Base-by-base conservation (phyloP, 306 rosid species). In the Lathyrus tuberosus region DNA sequence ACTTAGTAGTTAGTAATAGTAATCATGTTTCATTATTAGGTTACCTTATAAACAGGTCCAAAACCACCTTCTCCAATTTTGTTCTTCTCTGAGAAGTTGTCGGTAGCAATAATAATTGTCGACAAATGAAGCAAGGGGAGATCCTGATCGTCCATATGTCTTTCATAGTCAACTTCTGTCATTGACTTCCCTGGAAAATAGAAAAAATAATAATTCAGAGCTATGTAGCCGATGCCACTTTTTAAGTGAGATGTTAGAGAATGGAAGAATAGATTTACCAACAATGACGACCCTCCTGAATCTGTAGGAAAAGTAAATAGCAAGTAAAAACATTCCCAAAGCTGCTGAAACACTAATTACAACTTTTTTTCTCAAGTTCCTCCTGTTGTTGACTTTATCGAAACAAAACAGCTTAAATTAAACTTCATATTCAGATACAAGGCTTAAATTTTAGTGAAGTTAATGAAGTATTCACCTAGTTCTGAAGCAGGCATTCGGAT, bases 51-150 rank as follows among this genome's bases (percentile, higher is more conserved):
- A 20, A 83, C 87, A 17, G 73, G 66, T 65, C 87, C 84, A 77
- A 83, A 83, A 38, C 84, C 87, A 65, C 82, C 87, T 83, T 80
- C 66, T 10, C 87, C 84, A 15, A 83, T 75, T 35, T 73, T 83
- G 56, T 80, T 83, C 44, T 73, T 47, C 17, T 44, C 3, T 1
- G 73, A 83, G 57, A 80, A 83, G 62, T 74, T 61, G 54, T 46
- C 54, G n/a, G 78, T 80, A 33, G 80, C 78, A n/a, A 10, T 31
- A 13, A 71, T 62, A 31, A 83, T 77, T 46, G 75, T 70, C 37
- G 62, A 46, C 4, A 83, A 26, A 49, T 65, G 61, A 18, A 76
- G 69, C 42, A 76, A 38, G 1, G 84, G 87, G 3, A 83, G 63
- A 37, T 83, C 85, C 46, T 77, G 63, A 44, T 85, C 85, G 7